These are phyloP conservation scores for Rhododendron simsii DNA, from an alignment of 148 eudicot species.

Conservation along the genomic window DNA sequence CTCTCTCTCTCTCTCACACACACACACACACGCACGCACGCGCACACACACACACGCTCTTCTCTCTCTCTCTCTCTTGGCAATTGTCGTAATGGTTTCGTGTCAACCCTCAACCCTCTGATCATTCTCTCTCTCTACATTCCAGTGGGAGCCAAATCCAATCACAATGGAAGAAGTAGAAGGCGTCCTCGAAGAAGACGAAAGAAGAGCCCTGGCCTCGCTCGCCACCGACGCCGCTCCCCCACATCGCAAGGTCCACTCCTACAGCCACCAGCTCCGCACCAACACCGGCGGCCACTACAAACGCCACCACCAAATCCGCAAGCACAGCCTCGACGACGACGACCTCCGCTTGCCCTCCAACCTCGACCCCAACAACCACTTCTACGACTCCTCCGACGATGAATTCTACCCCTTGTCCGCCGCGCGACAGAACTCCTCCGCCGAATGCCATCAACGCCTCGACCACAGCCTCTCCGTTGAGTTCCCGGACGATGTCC, in stretches of 20 bases:
- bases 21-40: background rate
- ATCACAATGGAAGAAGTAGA: conserved; percentile 16
- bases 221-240: conserved; percentile 23
- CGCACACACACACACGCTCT: background rate
- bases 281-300: conserved; percentile 34
- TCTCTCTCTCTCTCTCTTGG: conserved; percentile 35
- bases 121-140: background rate
- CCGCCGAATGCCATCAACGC: background rate
- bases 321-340: conserved; percentile 81
- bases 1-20: conserved; percentile 16
- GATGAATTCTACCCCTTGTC: conserved; percentile 37
- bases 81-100: background rate
- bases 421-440: background rate
- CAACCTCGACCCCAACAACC: background rate
- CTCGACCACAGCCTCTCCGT: conserved; percentile 28
- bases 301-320: conserved; percentile 32
- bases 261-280: conserved; percentile 57
- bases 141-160: background rate
- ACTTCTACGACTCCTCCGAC: conserved; percentile 21
- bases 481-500: conserved; percentile 11
- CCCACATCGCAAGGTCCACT: conserved; percentile 36
- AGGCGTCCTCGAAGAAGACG: conserved; percentile 49
- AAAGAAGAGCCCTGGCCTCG: conserved; percentile 33
- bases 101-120: background rate
- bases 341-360: conserved; percentile 21